Evolutionary conservation across 306 rosid species (phyloP).

Genomic region (Quercus suber): DNA sequence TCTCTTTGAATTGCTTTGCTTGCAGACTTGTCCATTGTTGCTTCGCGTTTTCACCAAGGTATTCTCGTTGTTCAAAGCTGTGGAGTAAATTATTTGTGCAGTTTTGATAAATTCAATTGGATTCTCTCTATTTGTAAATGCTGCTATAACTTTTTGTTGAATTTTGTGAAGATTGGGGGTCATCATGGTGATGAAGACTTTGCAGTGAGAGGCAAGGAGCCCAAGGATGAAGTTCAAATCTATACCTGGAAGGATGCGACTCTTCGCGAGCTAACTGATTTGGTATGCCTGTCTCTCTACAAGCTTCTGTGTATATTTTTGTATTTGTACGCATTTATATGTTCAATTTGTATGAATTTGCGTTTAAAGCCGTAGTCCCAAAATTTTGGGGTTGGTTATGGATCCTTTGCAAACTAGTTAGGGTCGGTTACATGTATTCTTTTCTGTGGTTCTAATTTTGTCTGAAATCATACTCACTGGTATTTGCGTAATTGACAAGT

Average conservation of each 20-base stretch:
- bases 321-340: background rate
- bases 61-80: background rate
- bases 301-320: background rate
- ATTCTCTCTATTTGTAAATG: background rate
- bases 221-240: conserved; percentile 95
- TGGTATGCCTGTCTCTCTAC: conserved; percentile 38
- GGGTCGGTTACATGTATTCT: too few species aligned
- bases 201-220: conserved; percentile 89
- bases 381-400: too few species aligned
- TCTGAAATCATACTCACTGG: too few species aligned
- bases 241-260: conserved; percentile 99
- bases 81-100: too few species aligned
- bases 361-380: background rate
- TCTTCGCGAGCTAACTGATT: conserved; percentile 87
- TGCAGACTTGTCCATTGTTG: conserved; percentile 87
- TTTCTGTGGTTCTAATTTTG: too few species aligned
- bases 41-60: conserved; percentile 96
- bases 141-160: background rate
- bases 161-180: conserved; percentile 54
- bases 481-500: too few species aligned
- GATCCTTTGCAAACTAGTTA: too few species aligned
- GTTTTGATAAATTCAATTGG: background rate
- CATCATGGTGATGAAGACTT: conserved; percentile 80
- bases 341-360: background rate
- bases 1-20: background rate